phyloP scores from a whole-genome alignment of 169 alveolate genomes.

The Cryptosporidium muris region DNA sequence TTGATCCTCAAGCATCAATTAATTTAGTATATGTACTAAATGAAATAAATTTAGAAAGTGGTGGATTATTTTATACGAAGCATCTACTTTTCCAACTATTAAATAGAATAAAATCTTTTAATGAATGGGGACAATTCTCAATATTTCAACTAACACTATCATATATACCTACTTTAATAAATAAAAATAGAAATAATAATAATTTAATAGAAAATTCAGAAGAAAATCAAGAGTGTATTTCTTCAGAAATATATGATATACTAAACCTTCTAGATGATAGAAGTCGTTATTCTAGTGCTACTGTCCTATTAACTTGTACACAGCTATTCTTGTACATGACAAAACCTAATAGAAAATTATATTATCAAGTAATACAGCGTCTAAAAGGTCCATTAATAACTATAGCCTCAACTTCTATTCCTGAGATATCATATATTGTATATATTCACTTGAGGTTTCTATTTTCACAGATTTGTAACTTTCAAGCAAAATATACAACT shows the following conservation, averaged over 20 bases:
- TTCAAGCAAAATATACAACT: background rate
- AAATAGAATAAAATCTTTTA: constrained; percentile 86
- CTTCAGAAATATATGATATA: constrained; percentile 8
- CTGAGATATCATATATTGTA: constrained; percentile 38
- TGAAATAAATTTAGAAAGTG: constrained; percentile 91
- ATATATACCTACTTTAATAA: constrained; percentile 8
- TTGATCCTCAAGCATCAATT: constrained; percentile 87
- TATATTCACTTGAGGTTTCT: constrained; percentile 21
- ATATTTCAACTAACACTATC: constrained; percentile 77
- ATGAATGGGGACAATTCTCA: constrained; percentile 97
- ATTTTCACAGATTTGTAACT: constrained; percentile 50
- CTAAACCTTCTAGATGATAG: constrained; percentile 40
- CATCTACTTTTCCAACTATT: constrained; percentile 87
- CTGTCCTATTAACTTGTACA: constrained; percentile 14
- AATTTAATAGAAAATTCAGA: background rate
- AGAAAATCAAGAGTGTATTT: background rate
- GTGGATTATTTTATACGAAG: constrained; percentile 90
- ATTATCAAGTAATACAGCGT: constrained; percentile 47
- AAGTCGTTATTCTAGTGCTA: constrained; percentile 39
- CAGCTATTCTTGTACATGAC: constrained; percentile 45
- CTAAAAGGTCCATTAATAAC: constrained; percentile 55
- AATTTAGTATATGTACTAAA: constrained; percentile 91
- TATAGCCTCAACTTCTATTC: constrained; percentile 59
- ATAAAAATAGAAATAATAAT: background rate
- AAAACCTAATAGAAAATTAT: constrained; percentile 13